Evolutionary conservation across 352 stramenopile genomes (phyloP).

Genomic region (Pythium graminicola): DNA sequence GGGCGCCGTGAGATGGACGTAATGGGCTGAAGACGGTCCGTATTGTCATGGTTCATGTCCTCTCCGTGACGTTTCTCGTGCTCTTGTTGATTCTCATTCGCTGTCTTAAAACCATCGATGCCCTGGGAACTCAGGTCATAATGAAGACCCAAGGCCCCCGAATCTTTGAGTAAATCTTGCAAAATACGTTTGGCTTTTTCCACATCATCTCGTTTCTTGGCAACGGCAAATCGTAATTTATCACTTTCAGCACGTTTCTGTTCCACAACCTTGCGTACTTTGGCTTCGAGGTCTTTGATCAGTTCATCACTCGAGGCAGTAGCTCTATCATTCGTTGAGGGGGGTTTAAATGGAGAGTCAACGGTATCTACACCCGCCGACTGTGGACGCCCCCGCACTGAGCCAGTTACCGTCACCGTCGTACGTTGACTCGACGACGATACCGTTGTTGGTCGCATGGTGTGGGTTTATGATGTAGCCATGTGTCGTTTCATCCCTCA

Average conservation of each 20-base stretch:
- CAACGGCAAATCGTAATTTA: constrained; percentile 54
- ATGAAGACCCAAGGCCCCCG: constrained; percentile 55
- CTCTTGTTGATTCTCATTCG: not conserved
- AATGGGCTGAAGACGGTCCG: constrained; percentile 59
- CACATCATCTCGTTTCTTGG: constrained; percentile 65
- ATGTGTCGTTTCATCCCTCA: not conserved
- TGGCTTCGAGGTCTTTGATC: constrained; percentile 65
- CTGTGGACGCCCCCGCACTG: constrained; percentile 13
- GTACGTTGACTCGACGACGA: constrained; percentile 2
- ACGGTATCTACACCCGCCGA: constrained; percentile 7
- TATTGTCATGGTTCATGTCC: constrained; percentile 35
- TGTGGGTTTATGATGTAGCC: constrained; percentile 2
- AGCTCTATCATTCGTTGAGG: constrained; percentile 33
- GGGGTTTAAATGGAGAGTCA: not conserved
- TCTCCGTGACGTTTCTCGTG: not conserved
- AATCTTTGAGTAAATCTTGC: constrained; percentile 75
- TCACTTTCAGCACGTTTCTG: constrained; percentile 73
- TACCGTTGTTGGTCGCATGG: constrained; percentile 9
- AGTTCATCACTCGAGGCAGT: constrained; percentile 65
- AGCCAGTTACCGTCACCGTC: not conserved
- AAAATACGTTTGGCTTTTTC: constrained; percentile 52
- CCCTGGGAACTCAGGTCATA: constrained; percentile 26
- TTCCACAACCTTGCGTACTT: constrained; percentile 76
- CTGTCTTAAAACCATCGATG: not conserved
- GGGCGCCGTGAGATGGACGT: constrained; percentile 65